These are phyloP conservation scores for Yamadazyma sp. DNA, from an alignment of 1,139 yeast genomes.

Conservation along the genomic window DNA sequence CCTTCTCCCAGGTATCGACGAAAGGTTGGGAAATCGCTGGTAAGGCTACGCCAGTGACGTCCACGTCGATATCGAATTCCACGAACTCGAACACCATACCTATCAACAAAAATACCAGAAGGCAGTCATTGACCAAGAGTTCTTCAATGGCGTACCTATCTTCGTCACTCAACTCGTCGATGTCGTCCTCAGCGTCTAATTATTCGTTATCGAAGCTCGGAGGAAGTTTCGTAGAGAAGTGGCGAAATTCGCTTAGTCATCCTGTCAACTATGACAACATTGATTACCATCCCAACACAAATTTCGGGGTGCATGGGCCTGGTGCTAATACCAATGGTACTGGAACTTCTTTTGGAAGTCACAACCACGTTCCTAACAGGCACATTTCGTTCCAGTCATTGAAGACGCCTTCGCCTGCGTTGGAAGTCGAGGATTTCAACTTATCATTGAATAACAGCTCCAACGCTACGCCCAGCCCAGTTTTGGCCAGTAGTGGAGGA, in stretches of 20 bases:
- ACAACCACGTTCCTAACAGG: constrained; percentile 17
- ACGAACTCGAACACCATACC: constrained; percentile 21
- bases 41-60: constrained; percentile 29
- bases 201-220: constrained; percentile 44
- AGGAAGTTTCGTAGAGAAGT: constrained; percentile 48
- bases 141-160: constrained; percentile 46
- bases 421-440: constrained; percentile 45
- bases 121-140: constrained; percentile 31
- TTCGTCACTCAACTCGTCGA: constrained; percentile 38
- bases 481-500: constrained; percentile 5
- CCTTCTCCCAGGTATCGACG: constrained; percentile 28
- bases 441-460: constrained; percentile 22
- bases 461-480: constrained; percentile 8
- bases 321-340: not conserved
- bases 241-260: constrained; percentile 36
- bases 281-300: constrained; percentile 13
- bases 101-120: constrained; percentile 7
- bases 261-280: constrained; percentile 15
- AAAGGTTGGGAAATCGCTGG: constrained; percentile 49
- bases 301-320: constrained; percentile 1
- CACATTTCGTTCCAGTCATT: constrained; percentile 32
- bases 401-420: constrained; percentile 48
- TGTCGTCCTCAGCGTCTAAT: constrained; percentile 38
- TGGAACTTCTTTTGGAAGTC: constrained; percentile 1
- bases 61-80: constrained; percentile 21